These are phyloP conservation scores for Rhododendron williamsianum DNA, from an alignment of 148 eudicot species.

Conservation along the genomic window DNA sequence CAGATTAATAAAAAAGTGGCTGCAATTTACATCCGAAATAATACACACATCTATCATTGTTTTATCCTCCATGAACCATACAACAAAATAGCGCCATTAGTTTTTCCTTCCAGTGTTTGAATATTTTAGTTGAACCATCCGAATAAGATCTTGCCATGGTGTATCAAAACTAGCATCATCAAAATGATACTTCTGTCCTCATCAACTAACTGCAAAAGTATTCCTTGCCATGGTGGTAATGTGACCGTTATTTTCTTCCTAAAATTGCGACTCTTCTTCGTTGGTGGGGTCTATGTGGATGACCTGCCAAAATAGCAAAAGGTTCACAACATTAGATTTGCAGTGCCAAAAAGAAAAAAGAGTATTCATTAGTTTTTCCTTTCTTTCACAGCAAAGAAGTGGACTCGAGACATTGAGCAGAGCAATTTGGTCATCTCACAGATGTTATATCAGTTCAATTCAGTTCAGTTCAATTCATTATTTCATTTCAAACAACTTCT, in stretches of 20 bases:
- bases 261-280: slow-evolving; percentile 46
- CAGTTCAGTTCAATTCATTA: no score
- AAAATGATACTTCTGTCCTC: no score
- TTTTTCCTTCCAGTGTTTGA: no score
- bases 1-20: no score
- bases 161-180: no score
- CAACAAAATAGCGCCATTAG: no score
- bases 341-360: neutral
- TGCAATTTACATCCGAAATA: no score
- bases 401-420: neutral
- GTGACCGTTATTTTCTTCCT: slow-evolving; percentile 48
- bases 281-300: slow-evolving; percentile 65
- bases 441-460: neutral
- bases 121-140: no score
- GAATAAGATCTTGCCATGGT: no score
- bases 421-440: neutral
- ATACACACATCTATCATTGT: no score
- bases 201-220: slow-evolving; percentile 17
- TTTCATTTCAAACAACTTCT: neutral
- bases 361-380: neutral
- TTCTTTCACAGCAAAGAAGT: neutral
- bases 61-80: no score
- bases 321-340: neutral
- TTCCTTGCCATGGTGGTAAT: slow-evolving; percentile 64
- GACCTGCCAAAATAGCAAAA: slow-evolving; percentile 38